phyloP scores from a whole-genome alignment of 179 eudicot genomes.

The Patellifolia procumbens region DNA sequence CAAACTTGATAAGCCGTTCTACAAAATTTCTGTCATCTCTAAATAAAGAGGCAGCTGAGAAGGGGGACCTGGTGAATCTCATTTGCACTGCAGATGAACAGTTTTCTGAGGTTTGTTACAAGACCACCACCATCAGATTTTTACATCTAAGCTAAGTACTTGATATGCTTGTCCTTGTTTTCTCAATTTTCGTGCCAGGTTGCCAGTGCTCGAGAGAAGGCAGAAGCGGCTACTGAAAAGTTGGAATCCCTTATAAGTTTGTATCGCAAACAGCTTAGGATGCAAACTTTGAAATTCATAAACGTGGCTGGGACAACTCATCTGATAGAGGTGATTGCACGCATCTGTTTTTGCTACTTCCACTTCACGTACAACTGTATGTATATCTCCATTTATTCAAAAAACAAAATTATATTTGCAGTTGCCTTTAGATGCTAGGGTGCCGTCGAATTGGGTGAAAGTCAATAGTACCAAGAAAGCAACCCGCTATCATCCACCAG shows the following conservation, averaged over 20 bases:
- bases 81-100: constrained; percentile 54
- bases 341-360: neutral
- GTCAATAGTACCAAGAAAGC: constrained; percentile 92
- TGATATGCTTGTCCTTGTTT: constrained; percentile 2
- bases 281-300: constrained; percentile 57
- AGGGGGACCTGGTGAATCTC: constrained; percentile 65
- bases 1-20: constrained; percentile 59
- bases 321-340: constrained; percentile 76
- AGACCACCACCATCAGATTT: constrained; percentile 12
- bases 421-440: constrained; percentile 70
- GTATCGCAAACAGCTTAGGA: constrained; percentile 72
- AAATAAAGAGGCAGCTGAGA: constrained; percentile 84
- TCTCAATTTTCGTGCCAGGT: constrained; percentile 47
- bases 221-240: constrained; percentile 57
- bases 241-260: constrained; percentile 58
- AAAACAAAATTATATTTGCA: constrained; percentile 35
- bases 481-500: constrained; percentile 89
- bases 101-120: constrained; percentile 62
- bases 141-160: neutral
- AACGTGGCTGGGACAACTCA: constrained; percentile 77
- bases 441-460: constrained; percentile 86
- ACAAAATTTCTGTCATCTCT: constrained; percentile 64
- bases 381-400: neutral
- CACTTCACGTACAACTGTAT: too few relatives aligned
- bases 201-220: constrained; percentile 50